These are phyloP conservation scores for Salix purpurea DNA, from an alignment of 345 rosid species.

Conservation along the genomic window DNA sequence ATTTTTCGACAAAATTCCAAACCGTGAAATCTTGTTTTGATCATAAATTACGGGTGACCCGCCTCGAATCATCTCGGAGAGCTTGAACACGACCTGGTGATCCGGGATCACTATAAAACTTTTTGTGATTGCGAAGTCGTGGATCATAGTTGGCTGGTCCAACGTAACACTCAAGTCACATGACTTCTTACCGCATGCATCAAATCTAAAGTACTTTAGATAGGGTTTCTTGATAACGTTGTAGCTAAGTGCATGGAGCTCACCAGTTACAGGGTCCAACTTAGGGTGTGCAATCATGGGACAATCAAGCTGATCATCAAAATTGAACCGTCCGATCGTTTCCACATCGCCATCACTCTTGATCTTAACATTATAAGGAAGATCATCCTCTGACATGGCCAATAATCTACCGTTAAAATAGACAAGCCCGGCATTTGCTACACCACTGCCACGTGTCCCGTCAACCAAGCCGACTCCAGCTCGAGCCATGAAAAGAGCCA, in stretches of 20 bases:
- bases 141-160: conserved; percentile 57
- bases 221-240: conserved; percentile 48
- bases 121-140: conserved; percentile 64
- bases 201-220: conserved; percentile 55
- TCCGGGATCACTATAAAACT: conserved; percentile 58
- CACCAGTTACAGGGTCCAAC: conserved; percentile 56
- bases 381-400: conserved; percentile 84
- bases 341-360: conserved; percentile 47
- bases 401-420: conserved; percentile 58
- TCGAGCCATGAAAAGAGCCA: conserved; percentile 54
- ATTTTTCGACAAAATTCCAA: conserved; percentile 43
- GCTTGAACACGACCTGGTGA: conserved; percentile 69
- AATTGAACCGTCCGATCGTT: conserved; percentile 54
- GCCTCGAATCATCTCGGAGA: conserved; percentile 60
- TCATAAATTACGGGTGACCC: conserved; percentile 72
- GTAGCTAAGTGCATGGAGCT: conserved; percentile 59
- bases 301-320: conserved; percentile 45
- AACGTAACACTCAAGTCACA: conserved; percentile 47
- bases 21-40: conserved; percentile 41
- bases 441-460: conserved; percentile 50
- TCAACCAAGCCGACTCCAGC: conserved; percentile 49
- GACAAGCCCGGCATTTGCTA: conserved; percentile 69
- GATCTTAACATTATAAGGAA: conserved; percentile 60
- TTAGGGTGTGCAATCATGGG: conserved; percentile 81
- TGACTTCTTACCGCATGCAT: conserved; percentile 41